Base-by-base conservation (phyloP, 495 filamentous ascomycete genomes). In the Amniculicola lignicola region DNA sequence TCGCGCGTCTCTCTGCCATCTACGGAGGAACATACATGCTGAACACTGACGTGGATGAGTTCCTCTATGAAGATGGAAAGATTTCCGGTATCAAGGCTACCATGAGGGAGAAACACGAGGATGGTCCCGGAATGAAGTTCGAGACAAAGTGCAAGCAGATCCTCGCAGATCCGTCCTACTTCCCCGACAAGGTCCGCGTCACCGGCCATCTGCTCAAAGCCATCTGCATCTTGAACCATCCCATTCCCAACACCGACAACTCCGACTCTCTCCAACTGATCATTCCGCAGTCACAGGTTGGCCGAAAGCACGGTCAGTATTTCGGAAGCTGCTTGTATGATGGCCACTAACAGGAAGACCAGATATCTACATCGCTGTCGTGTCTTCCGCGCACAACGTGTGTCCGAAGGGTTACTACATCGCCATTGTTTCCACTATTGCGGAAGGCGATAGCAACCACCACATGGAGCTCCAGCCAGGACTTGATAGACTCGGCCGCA, bases 1-100 rank as follows among this genome's bases (percentile, higher is more conserved):
- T 99, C 69, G 95, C 93, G 40, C 92, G 94, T 68, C 79, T 97
- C 28, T 95, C 90, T 10, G 93, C 93, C 66, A 96, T 97, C 73
- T 96, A 97, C 69, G 94, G 94, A 61, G 94, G 94, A 62, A 97
- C 93, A 15, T 97, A 99, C 74, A 97, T 97, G 88, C 84, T 99
- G 63, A 97, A 97, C 77, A 96, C 93, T 51, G 82, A 78, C 48
- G 79, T 99, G 39, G 86, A 96, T 59, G 92, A 97, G 75, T 75
- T 99, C 44, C 67, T 88, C 21, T 96, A 92, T 68, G 81, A 83
- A 33, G 85, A 86, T 48, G 81, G 80, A 54, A 94, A 94, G 77
- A 90, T 90, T 5, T 79, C 82, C 14, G 93, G 92, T 29, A 96
- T 99, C 74, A 93, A 90, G 74, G 94, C 94, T 27, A 97, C 93